Conservation (phyloP, 257 asterid species). For the Penstemon newberryi region DNA sequence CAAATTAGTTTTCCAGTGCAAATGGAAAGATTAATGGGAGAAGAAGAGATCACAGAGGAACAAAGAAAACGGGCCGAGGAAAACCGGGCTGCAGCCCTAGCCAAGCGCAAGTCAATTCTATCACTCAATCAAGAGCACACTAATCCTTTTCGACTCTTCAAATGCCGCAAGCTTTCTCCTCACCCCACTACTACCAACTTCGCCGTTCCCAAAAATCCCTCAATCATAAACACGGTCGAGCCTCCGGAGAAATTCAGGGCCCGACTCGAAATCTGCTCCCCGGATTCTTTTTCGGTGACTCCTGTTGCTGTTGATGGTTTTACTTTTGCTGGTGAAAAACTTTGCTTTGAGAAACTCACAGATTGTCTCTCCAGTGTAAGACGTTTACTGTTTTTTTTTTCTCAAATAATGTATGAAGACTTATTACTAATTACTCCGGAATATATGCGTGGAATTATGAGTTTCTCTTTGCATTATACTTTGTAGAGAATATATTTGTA, state of each 20-base stretch:
- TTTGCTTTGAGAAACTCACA: constrained; percentile 54
- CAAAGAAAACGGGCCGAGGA: constrained; percentile 76
- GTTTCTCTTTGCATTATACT: background rate
- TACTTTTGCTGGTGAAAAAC: constrained; percentile 60
- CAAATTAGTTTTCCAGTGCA: background rate
- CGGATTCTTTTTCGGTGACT: constrained; percentile 74
- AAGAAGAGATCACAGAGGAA: constrained; percentile 66
- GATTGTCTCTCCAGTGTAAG: constrained; percentile 65
- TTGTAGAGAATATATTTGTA: background rate
- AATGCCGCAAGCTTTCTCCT: constrained; percentile 65
- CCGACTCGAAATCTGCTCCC: constrained; percentile 75
- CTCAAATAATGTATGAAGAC: no score
- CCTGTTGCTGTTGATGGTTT: constrained; percentile 60
- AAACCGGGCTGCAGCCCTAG: constrained; percentile 81
- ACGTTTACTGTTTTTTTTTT: background rate
- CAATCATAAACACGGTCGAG: background rate
- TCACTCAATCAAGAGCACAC: constrained; percentile 17
- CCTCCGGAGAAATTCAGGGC: constrained; percentile 50
- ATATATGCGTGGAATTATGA: background rate
- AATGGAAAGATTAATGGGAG: constrained; percentile 32
- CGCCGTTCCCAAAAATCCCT: constrained; percentile 28
- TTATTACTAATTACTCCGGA: background rate
- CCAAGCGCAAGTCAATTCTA: constrained; percentile 75
- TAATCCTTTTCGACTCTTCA: constrained; percentile 48
- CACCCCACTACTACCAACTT: constrained; percentile 17